Evolutionary conservation across 2,329 filamentous ascomycete genomes (phyloP).

Genomic region (Chaetothyriales sp.): DNA sequence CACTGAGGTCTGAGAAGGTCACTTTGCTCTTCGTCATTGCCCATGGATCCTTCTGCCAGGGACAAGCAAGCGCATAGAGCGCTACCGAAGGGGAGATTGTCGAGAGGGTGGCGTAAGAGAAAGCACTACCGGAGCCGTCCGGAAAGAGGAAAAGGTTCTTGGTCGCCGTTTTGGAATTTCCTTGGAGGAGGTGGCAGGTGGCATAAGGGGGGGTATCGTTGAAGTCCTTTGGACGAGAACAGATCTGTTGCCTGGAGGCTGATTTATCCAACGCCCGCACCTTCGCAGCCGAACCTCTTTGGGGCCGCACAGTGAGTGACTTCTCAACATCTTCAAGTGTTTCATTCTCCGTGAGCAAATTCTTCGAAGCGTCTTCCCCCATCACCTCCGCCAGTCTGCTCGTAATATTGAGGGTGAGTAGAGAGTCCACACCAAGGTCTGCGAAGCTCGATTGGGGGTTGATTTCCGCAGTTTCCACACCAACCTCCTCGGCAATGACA

Average conservation of each 20-base stretch:
- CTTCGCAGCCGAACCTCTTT: constrained; percentile 15
- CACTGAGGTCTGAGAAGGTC: constrained; percentile 24
- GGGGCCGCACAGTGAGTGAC: constrained; percentile 21
- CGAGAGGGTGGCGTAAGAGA: constrained; percentile 22
- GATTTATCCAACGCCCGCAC: constrained; percentile 15
- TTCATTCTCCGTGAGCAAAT: constrained; percentile 39
- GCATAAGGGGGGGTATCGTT: constrained; percentile 22
- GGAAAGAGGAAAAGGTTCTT: constrained; percentile 27
- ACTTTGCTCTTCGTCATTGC: constrained; percentile 16
- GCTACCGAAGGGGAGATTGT: constrained; percentile 22
- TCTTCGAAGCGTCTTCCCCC: constrained; percentile 41
- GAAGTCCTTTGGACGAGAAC: constrained; percentile 12
- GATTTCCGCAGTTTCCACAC: constrained; percentile 41
- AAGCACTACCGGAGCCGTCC: constrained; percentile 30
- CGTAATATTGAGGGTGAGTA: constrained; percentile 44
- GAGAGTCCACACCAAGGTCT: constrained; percentile 45
- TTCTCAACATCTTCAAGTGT: constrained; percentile 32
- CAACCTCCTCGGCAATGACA: constrained; percentile 31
- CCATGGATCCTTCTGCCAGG: constrained; percentile 23
- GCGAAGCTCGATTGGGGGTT: constrained; percentile 44
- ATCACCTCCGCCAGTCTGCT: constrained; percentile 45
- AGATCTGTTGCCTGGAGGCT: constrained; percentile 12
- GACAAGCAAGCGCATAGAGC: constrained; percentile 26
- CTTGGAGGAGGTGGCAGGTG: constrained; percentile 26
- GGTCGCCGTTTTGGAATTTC: constrained; percentile 24